Conservation (phyloP, 2,329 filamentous ascomycete species). For the Exophiala alcalophila region DNA sequence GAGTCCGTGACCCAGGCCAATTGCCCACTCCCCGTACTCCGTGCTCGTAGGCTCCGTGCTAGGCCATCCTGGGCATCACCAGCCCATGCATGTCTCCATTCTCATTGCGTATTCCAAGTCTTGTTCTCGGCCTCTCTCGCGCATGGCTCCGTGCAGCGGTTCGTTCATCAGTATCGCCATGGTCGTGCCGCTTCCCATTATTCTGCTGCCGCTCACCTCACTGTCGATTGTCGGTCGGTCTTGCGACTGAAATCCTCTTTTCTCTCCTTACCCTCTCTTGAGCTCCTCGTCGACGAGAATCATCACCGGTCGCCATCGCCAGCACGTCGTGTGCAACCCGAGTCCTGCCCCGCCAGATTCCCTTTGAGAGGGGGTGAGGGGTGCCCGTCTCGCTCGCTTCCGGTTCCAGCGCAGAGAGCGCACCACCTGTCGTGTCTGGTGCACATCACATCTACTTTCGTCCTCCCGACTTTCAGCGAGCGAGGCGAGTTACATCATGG, state of each 20-base stretch:
- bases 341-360: background rate
- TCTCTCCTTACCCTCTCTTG: conserved; percentile 4
- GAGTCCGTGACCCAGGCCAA: too few relatives aligned
- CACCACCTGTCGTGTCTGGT: background rate
- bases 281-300: background rate
- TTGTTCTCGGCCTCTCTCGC: too few relatives aligned
- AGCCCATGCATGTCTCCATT: too few relatives aligned
- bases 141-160: too few relatives aligned
- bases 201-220: too few relatives aligned
- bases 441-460: conserved; percentile 1
- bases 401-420: too few relatives aligned
- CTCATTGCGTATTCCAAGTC: too few relatives aligned
- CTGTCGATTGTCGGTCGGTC: conserved; percentile 7
- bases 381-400: conserved; percentile 4
- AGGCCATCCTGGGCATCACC: too few relatives aligned
- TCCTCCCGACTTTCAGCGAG: background rate
- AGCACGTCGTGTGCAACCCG: background rate
- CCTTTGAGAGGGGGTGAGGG: conserved; percentile 5
- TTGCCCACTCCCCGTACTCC: too few relatives aligned
- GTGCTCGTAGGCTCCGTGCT: too few relatives aligned
- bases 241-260: conserved; percentile 1
- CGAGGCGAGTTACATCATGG: conserved; percentile 17
- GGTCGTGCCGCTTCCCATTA: too few relatives aligned
- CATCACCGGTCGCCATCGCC: background rate
- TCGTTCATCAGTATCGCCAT: too few relatives aligned